Evolutionary conservation across 1,139 yeast genomes (phyloP), one percentile per base, ranked within the genome.

Genomic region (Kodamaea ohmeri): DNA sequence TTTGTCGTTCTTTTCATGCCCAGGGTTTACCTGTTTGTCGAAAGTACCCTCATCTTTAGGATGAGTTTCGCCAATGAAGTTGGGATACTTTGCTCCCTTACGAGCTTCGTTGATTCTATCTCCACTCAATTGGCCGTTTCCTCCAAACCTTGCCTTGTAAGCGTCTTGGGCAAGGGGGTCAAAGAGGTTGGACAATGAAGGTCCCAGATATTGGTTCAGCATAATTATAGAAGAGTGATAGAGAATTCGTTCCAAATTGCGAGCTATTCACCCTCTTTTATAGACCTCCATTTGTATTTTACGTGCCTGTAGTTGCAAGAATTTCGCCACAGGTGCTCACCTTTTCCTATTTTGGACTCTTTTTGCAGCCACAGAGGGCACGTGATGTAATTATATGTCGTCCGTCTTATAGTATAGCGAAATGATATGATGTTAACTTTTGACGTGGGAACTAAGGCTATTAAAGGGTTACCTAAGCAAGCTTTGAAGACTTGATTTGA

Each of bases 1-100:
- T 34, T 56, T 58, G 40, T 59, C 64, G 34, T 48, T 52, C 29
- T 48, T 48, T 12, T 50, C 55, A 13, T 53, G 56, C 24, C 49
- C 52, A 1, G 46, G 46, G 37, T 56, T 57, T 21, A 46, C 36
- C 36, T 48, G 49, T 32, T 49, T 47, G 25, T 50, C 46, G 45
- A 46, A 57, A 32, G 47, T 50, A 1, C 55, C 57, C 15, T 45
- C 56, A 3, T 56, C 58, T 29, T 47, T 54, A 9, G 45, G 34
- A 15, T 46, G 40, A 36, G 45, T 45, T 2, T 49, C 45, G 3
- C 46, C 45, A 34, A 56, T 50, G 34, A 38, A 58, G 33, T 55
- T 55, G 1, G 61, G 61, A 38, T 55, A 58, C 43, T 54, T 54
- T 36, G 53, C 38, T 27, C 34, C 38, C 29, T 47, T 45, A 22